Conservation (phyloP, 305 asterid species). For the Fraxinus sp. region DNA sequence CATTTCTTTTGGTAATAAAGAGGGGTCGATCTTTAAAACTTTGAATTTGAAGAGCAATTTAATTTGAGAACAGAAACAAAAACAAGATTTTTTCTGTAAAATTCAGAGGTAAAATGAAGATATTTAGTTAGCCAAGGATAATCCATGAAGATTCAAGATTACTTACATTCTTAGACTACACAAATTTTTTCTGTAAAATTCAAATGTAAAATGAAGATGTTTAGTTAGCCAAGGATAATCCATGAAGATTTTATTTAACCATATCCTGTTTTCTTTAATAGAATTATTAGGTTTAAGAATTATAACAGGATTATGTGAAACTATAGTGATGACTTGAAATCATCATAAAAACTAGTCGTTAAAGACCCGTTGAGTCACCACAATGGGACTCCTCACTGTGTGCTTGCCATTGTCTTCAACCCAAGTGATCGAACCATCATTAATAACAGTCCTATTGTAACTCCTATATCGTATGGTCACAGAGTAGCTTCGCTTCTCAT, state of each 20-base stretch:
- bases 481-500: slow-evolving; percentile 12
- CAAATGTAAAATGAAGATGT: neutral
- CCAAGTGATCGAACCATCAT: slow-evolving; percentile 1
- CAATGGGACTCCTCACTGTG: neutral
- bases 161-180: neutral
- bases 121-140: neutral
- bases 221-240: neutral
- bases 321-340: neutral
- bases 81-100: neutral
- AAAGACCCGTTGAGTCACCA: neutral
- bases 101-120: neutral
- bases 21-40: neutral
- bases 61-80: neutral
- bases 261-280: neutral
- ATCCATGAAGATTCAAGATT: neutral
- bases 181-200: neutral
- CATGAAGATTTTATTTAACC: neutral
- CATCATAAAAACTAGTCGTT: neutral
- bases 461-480: neutral
- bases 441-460: neutral
- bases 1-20: neutral
- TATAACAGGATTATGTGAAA: neutral
- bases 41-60: neutral
- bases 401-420: neutral
- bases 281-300: neutral